Evolutionary conservation across 306 rosid genomes (phyloP).

Genomic region (Dryas drummondii): DNA sequence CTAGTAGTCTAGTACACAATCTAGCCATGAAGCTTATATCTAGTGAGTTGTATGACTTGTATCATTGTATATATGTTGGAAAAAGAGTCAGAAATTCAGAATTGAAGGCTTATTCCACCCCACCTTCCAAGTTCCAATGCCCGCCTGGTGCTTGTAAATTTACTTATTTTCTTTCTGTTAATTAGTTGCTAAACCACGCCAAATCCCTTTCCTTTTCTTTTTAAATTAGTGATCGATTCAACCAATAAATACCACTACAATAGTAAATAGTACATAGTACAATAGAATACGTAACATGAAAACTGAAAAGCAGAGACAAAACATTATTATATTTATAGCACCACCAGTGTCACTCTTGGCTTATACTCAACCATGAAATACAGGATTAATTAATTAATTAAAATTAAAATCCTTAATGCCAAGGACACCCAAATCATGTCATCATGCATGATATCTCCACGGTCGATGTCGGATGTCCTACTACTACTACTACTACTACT

Average conservation of each 20-base stretch:
- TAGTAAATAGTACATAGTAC: no score
- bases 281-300: no score
- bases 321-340: neutral
- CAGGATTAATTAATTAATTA: no score
- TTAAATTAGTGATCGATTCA: no score
- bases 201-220: no score
- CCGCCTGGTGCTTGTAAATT: slow-evolving; percentile 11
- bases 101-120: slow-evolving; percentile 8
- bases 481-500: neutral
- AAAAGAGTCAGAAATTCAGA: neutral
- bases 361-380: neutral
- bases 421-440: no score
- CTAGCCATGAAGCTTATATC: neutral
- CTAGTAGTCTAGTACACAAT: neutral
- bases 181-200: no score
- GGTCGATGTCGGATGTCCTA: neutral
- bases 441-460: no score
- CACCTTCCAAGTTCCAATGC: neutral
- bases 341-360: neutral
- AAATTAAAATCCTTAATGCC: no score
- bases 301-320: neutral
- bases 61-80: neutral
- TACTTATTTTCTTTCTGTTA: no score
- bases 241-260: no score
- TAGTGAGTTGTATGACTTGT: neutral